Base-by-base conservation (phyloP, 495 filamentous ascomycete species). In the Hypomontagnella monticulosa region DNA sequence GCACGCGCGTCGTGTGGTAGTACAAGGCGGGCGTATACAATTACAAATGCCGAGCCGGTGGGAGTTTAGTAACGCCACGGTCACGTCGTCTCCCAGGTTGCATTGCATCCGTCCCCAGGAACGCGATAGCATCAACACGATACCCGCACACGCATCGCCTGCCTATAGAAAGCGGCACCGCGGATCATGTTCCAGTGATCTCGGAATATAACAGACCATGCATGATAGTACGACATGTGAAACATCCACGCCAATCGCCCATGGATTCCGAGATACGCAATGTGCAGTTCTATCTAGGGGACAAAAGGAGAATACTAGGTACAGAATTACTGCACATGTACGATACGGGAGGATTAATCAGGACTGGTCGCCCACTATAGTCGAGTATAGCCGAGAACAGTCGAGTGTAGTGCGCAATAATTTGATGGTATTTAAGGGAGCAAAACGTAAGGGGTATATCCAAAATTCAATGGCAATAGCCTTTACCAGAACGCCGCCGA, bases 381-480 rank as follows among this genome's bases (percentile, higher is more conserved):
- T 27, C 23, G 6, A 27, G 8, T 19, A 46, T 23, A 14, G 16
- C n/a, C n/a, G n/a, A n/a, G n/a, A n/a, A n/a, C n/a, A n/a, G n/a
- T n/a, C n/a, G n/a, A n/a, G n/a, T 42, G 32, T 7, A 40, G 40
- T 46, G 16, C 9, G 23, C 18, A 46, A 16, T 19, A 23, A 49
- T 50, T n/a, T 42, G 30, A 32, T 56, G 33, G 34, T 55, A 60
- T 67, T 58, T 1, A 58, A 61, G 49, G 48, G 63, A 50, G 59
- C 59, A 56, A 50, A 61, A n/a, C n/a, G n/a, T 46, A 15, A 33
- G 23, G 57, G 59, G 59, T 68, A 63, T 59, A 50, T 62, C 59
- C 59, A 47, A 59, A 63, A 48, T 57, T 59, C n/a, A n/a, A n/a
- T n/a, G n/a, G 37, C 53, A 46, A 57, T 44, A 30, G 27, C 46